These are phyloP conservation scores for Sclerotinia minor DNA, from an alignment of 2,329 filamentous ascomycete species.

Conservation along the genomic window DNA sequence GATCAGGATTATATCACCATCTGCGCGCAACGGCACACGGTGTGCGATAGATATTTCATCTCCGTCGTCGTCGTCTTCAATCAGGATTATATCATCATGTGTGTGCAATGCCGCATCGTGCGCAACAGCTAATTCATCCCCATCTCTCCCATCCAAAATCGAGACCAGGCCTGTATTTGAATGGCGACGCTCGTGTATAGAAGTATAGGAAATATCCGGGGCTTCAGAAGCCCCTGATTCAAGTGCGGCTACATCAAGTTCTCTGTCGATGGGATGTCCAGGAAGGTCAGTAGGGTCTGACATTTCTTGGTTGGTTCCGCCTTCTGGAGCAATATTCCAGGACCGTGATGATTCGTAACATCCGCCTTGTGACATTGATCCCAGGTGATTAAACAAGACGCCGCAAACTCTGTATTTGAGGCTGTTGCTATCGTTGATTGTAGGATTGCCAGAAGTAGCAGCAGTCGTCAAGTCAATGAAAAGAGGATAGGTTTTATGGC, in stretches of 20 bases:
- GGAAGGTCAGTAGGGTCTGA: no score
- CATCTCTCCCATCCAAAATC: neutral
- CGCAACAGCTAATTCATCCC: neutral
- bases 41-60: neutral
- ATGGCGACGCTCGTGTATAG: neutral
- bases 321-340: neutral
- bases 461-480: neutral
- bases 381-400: neutral
- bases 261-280: no score
- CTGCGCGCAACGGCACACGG: neutral
- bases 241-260: neutral
- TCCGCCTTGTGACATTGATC: neutral
- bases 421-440: neutral
- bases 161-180: neutral
- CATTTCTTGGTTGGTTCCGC: neutral
- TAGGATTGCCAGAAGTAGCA: neutral
- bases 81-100: conserved; percentile 3
- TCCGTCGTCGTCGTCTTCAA: conserved; percentile 23
- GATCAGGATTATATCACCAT: conserved; percentile 9
- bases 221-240: neutral
- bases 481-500: neutral
- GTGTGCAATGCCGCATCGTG: neutral
- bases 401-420: neutral
- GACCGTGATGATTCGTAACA: neutral
- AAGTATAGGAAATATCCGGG: neutral